Percentiles rank a stretch among this genome's conserved stretches.
phyloP scores from a whole-genome alignment of 306 rosid genomes.

The Delonix regia region DNA sequence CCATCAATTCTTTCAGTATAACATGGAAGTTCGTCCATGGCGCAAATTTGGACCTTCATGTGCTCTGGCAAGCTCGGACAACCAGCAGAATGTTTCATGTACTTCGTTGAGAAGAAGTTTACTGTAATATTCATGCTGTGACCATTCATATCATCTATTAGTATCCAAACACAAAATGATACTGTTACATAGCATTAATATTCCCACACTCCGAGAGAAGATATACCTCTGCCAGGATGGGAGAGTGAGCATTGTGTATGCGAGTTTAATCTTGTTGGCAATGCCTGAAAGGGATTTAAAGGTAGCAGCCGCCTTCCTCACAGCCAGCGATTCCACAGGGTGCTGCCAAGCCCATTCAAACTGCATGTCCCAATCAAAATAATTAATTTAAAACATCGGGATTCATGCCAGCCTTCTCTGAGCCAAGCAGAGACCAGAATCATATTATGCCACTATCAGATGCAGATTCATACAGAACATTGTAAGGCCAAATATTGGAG shows the following conservation, averaged over 20 bases:
- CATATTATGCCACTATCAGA: not conserved
- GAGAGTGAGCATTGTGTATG: constrained; percentile 92
- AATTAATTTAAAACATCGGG: not conserved
- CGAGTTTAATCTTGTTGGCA: constrained; percentile 86
- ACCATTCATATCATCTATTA: constrained; percentile 35
- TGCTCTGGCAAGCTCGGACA: constrained; percentile 77
- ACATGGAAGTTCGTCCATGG: constrained; percentile 87
- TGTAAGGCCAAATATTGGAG: not conserved
- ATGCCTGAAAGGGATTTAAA: constrained; percentile 90
- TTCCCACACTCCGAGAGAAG: constrained; percentile 22
- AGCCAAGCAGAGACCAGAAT: constrained; percentile 16
- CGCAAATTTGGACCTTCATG: constrained; percentile 64
- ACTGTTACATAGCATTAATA: not conserved
- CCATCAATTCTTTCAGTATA: constrained; percentile 51
- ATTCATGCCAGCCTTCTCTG: constrained; percentile 2
- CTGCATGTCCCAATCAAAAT: constrained; percentile 55
- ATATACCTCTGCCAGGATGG: constrained; percentile 82
- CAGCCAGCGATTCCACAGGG: constrained; percentile 86
- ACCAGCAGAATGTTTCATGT: constrained; percentile 71
- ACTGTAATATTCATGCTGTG: constrained; percentile 80
- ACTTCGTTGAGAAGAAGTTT: constrained; percentile 84
- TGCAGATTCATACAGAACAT: not conserved
- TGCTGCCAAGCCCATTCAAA: constrained; percentile 99
- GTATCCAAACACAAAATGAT: constrained; percentile 9
- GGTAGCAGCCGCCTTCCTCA: constrained; percentile 78